These are phyloP conservation scores for Immersiella caudata DNA, from an alignment of 495 filamentous ascomycete genomes.

Conservation along the genomic window DNA sequence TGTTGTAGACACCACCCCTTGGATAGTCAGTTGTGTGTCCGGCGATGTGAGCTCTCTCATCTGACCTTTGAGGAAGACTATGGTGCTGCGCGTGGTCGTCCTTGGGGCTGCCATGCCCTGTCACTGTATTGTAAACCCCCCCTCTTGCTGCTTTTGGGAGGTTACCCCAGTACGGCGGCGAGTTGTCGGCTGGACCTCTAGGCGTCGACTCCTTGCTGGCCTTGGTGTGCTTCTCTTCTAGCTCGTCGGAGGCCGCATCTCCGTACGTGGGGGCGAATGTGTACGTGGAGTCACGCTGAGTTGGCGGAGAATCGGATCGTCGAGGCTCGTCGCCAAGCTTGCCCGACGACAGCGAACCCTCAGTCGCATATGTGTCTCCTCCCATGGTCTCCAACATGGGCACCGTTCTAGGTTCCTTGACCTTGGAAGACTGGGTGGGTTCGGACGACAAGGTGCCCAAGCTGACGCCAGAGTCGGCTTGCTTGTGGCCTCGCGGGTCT, in stretches of 20 bases:
- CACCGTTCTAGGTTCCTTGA: conserved; percentile 1
- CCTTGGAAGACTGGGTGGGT: neutral
- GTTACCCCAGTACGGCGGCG: conserved; percentile 44
- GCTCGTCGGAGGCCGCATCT: neutral
- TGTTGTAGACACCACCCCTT: conserved; percentile 34
- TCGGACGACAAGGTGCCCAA: conserved; percentile 14
- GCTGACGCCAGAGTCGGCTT: conserved; percentile 40
- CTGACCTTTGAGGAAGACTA: conserved; percentile 27
- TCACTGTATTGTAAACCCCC: conserved; percentile 46
- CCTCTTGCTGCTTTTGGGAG: conserved; percentile 38
- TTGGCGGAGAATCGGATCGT: neutral
- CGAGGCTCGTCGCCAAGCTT: neutral
- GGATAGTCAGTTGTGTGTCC: conserved; percentile 25
- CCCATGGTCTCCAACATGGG: neutral
- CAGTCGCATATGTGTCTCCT: neutral
- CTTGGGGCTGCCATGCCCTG: conserved; percentile 45
- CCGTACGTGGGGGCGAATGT: neutral
- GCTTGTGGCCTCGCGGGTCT: conserved; percentile 36
- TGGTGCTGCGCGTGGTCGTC: conserved; percentile 40
- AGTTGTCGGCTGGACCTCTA: neutral
- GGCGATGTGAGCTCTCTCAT: conserved; percentile 27
- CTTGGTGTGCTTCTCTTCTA: neutral
- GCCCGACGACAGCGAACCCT: neutral
- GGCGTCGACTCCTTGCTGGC: neutral
- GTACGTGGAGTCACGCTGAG: neutral